Conservation (phyloP, 108 stramenopile genomes). For the Craspedostauros australis region DNA sequence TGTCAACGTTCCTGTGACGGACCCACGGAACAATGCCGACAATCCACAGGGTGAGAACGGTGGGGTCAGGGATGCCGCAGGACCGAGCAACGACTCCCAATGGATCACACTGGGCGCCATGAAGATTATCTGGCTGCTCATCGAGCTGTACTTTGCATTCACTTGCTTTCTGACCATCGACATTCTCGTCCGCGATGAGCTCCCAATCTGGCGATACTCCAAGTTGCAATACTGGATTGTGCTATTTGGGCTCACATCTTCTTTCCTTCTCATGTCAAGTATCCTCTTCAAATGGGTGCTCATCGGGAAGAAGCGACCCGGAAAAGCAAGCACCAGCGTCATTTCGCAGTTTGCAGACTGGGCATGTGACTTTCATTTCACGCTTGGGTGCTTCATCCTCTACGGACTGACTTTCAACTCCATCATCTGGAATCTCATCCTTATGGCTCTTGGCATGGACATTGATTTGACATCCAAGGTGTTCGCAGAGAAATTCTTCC, state of each 20-base stretch:
- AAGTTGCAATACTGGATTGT: background rate
- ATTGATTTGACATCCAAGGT: constrained; percentile 1
- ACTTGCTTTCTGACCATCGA: constrained; percentile 1
- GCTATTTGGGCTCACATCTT: background rate
- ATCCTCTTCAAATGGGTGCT: constrained; percentile 5
- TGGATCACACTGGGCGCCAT: background rate
- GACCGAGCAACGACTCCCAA: too few species aligned
- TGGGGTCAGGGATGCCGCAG: too few species aligned
- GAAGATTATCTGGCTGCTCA: constrained; percentile 2
- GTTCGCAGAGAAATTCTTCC: background rate
- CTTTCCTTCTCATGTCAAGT: background rate
- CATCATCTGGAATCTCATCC: constrained; percentile 1
- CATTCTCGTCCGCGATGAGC: background rate
- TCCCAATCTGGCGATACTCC: constrained; percentile 8
- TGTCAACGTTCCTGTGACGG: too few species aligned
- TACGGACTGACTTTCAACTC: background rate
- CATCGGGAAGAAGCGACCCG: constrained; percentile 1
- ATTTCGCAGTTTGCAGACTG: constrained; percentile 3
- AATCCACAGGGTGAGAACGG: too few species aligned
- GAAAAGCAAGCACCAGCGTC: too few species aligned
- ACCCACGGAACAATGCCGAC: too few species aligned
- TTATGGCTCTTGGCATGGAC: constrained; percentile 1
- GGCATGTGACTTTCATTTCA: constrained; percentile 2
- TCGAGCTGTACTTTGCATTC: constrained; percentile 4
- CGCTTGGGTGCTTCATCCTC: background rate